Percentiles rank a stretch among this genome's conserved stretches.
Conservation (phyloP, 2,329 filamentous ascomycete genomes). For the Arthrinium phaeospermum region DNA sequence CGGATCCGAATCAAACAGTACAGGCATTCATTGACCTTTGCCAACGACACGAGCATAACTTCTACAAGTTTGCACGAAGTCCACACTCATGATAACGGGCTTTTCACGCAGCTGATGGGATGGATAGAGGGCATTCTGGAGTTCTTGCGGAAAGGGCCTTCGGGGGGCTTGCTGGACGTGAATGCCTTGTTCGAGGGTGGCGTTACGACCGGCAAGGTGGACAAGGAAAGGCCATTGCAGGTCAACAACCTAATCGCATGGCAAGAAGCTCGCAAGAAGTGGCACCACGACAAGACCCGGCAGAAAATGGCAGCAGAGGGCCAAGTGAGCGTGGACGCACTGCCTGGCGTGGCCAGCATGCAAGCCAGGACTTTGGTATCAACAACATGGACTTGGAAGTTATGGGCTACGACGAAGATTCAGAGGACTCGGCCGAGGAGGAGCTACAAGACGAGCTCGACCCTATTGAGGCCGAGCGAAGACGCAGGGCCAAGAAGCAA, state of each 20-base stretch:
- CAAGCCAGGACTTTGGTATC: constrained; percentile 87
- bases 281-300: constrained; percentile 96
- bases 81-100: constrained; percentile 92
- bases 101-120: constrained; percentile 94
- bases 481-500: constrained; percentile 75
- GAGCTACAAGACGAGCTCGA: constrained; percentile 80
- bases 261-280: constrained; percentile 96
- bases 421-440: constrained; percentile 69
- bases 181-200: constrained; percentile 90
- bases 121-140: constrained; percentile 97
- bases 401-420: constrained; percentile 78
- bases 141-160: constrained; percentile 86
- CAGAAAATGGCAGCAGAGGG: constrained; percentile 98
- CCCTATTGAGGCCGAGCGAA: constrained; percentile 86
- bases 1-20: constrained; percentile 97
- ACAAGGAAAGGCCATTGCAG: constrained; percentile 73
- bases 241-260: constrained; percentile 87
- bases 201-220: constrained; percentile 68
- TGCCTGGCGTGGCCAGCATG: constrained; percentile 65
- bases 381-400: constrained; percentile 87
- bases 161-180: constrained; percentile 87
- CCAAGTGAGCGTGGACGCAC: constrained; percentile 52
- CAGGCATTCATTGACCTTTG: constrained; percentile 98
- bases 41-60: constrained; percentile 91
- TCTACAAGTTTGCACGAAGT: constrained; percentile 99